Evolutionary conservation across 495 filamentous ascomycete genomes (phyloP).

Genomic region (Tuber microsphaerosporum): DNA sequence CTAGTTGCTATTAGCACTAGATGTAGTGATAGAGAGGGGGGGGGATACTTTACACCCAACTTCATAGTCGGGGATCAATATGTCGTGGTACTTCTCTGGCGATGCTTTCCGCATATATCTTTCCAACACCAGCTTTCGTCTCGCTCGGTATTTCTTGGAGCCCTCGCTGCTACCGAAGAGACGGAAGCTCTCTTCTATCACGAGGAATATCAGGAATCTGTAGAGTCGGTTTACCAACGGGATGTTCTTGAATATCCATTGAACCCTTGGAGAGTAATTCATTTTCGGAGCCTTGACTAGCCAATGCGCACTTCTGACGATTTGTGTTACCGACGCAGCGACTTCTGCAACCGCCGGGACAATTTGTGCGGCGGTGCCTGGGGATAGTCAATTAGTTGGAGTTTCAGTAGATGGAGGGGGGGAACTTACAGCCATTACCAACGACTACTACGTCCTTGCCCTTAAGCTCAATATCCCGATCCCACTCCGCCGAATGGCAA

Average conservation of each 20-base stretch:
- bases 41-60: slow-evolving; percentile 52
- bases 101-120: slow-evolving; percentile 48
- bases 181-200: slow-evolving; percentile 33
- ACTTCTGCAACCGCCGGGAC: slow-evolving; percentile 44
- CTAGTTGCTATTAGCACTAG: slow-evolving; percentile 7
- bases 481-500: slow-evolving; percentile 54
- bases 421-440: slow-evolving; percentile 45
- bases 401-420: slow-evolving; percentile 3
- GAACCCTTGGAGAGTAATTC: background rate
- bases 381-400: slow-evolving; percentile 38
- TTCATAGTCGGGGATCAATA: slow-evolving; percentile 56
- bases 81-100: slow-evolving; percentile 58
- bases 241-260: background rate
- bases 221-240: background rate
- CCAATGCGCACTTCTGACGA: slow-evolving; percentile 41
- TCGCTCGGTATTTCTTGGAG: slow-evolving; percentile 41
- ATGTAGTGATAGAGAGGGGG: background rate
- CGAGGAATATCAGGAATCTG: slow-evolving; percentile 25
- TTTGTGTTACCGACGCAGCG: slow-evolving; percentile 29
- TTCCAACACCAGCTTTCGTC: slow-evolving; percentile 45
- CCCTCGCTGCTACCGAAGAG: slow-evolving; percentile 42
- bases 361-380: slow-evolving; percentile 48
- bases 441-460: slow-evolving; percentile 52
- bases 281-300: background rate
- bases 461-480: slow-evolving; percentile 47